Percentiles rank a stretch among this genome's conserved stretches.
phyloP scores from a whole-genome alignment of 1,139 yeast genomes.

The Yamadazyma taylorii region DNA sequence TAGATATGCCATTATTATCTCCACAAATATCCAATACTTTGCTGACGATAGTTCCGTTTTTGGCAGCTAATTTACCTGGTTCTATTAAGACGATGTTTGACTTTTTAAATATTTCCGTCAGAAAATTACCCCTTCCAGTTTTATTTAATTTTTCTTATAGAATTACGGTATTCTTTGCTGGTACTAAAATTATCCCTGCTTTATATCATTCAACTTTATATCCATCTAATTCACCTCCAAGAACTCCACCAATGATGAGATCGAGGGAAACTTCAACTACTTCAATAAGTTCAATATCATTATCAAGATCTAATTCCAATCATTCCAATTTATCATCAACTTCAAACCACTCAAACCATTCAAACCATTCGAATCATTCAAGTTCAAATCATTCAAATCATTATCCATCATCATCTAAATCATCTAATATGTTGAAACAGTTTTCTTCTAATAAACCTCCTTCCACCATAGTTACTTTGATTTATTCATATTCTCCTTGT shows the following conservation, averaged over 20 bases:
- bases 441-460: conserved; percentile 27
- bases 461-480: conserved; percentile 53
- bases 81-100: conserved; percentile 68
- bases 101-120: conserved; percentile 65
- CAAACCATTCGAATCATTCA: conserved; percentile 7
- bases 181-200: conserved; percentile 90
- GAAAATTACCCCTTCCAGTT: conserved; percentile 80
- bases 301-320: conserved; percentile 11
- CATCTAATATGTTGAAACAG: conserved; percentile 6
- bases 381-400: background rate
- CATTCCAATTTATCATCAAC: conserved; percentile 7
- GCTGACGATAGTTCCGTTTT: conserved; percentile 43
- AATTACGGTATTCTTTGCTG: conserved; percentile 85
- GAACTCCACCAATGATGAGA: conserved; percentile 22
- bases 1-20: conserved; percentile 37
- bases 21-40: conserved; percentile 42
- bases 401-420: conserved; percentile 5
- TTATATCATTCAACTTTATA: conserved; percentile 45
- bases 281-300: conserved; percentile 13
- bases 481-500: conserved; percentile 90
- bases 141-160: conserved; percentile 80
- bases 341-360: conserved; percentile 7
- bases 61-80: conserved; percentile 55
- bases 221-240: conserved; percentile 37
- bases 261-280: conserved; percentile 18